These are phyloP conservation scores for Luzula sylvatica DNA, from an alignment of 176 grass and related monocot genomes.

Conservation along the genomic window DNA sequence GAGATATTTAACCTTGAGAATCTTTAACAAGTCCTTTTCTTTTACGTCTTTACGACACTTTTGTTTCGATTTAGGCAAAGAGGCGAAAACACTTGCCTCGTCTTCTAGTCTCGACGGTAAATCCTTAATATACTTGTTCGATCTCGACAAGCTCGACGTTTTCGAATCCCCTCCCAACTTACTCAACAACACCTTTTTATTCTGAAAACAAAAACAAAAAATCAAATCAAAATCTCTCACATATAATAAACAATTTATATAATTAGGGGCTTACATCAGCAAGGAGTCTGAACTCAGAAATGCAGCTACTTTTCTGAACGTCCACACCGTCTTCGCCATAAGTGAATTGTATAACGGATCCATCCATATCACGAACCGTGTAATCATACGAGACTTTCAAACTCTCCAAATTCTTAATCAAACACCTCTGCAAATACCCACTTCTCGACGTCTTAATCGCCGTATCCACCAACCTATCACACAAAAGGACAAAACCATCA, in stretches of 20 bases:
- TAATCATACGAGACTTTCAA: conserved; percentile 81
- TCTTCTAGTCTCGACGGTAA: conserved; percentile 22
- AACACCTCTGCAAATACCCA: conserved; percentile 91
- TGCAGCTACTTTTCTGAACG: conserved; percentile 64
- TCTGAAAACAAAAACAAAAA: conserved; percentile 31
- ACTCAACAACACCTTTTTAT: conserved; percentile 34
- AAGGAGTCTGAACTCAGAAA: conserved; percentile 57
- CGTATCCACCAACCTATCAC: conserved; percentile 70
- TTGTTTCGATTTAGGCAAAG: conserved; percentile 10
- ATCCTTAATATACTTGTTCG: conserved; percentile 32
- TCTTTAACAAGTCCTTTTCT: conserved; percentile 33
- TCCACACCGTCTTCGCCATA: conserved; percentile 92
- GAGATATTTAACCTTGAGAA: conserved; percentile 56
- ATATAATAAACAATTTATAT: too few species aligned
- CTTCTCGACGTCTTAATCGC: conserved; percentile 94
- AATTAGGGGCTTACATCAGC: conserved; percentile 41
- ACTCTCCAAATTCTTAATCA: conserved; percentile 82
- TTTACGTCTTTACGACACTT: conserved; percentile 20
- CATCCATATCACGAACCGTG: conserved; percentile 88
- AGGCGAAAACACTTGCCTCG: conserved; percentile 11
- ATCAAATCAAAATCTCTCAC: too few species aligned
- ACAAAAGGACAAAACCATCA: conserved; percentile 5
- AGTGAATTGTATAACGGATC: conserved; percentile 78
- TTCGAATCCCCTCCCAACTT: conserved; percentile 18
- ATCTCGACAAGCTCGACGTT: not conserved